Base-by-base conservation (phyloP, 106 monocot species). In the Narthecium ossifragum region DNA sequence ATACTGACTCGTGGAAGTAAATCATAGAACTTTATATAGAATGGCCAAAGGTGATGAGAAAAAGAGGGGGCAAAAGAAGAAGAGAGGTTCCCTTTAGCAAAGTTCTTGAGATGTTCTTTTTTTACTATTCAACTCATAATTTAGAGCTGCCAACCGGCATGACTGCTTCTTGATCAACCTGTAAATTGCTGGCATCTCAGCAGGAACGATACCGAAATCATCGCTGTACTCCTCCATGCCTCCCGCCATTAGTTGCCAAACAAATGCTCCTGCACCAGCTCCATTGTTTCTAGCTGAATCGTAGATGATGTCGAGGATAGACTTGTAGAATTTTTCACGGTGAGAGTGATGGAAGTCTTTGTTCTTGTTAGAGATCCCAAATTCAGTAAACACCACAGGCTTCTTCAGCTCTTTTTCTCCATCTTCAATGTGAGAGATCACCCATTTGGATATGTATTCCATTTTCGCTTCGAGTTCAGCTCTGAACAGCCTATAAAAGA, bases 361-460 rank as follows among this genome's bases (percentile, higher is more conserved):
- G 57, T 62, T 67, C 33, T 64, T 66, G 59, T 57, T 78, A 13
- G 96, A 96, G n/a, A 90, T 54, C 8, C 90, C 96, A 43, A 86
- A 86, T 52, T 90, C 90, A 0, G 86, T 76, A 65, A 90, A 74
- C 25, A 96, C 8, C 14, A 96, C 74, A 0, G 96, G 90, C 53
- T 86, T 96, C n/a, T 45, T 58, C 21, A 90, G 68, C 40, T 59
- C 70, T 24, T 32, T 69, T n/a, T 96, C 83, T 8, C 96, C 86
- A 26, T 96, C 96, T 65, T 90, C 83, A 18, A 86, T 86, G 69
- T 96, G 96, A 46, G 86, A 83, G 21, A n/a, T 59, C 25, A 84
- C 34, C 86, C 90, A 96, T 64, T 57, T 81, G 39, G 64, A 55
- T 30, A 80, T 57, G 33, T 66, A 86, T 48, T 70, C 55, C 48